Evolutionary conservation across 2,329 filamentous ascomycete species (phyloP).

Genomic region (Chrysoporthe deuterocubensis): DNA sequence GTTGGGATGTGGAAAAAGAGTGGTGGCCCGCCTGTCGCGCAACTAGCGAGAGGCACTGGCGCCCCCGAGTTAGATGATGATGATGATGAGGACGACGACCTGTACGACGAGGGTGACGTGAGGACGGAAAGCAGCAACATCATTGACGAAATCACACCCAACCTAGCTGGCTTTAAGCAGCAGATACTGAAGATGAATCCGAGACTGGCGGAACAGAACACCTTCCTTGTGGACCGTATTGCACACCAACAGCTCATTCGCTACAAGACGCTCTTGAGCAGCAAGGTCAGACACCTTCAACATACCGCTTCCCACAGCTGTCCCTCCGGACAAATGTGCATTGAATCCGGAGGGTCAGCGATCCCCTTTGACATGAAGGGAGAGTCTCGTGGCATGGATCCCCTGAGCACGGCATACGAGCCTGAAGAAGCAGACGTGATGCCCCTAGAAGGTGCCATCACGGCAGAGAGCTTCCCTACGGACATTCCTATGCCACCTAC

Average conservation of each 20-base stretch:
- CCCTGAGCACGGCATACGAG: constrained; percentile 55
- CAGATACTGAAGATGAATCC: constrained; percentile 78
- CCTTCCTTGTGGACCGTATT: constrained; percentile 76
- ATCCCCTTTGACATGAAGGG: constrained; percentile 63
- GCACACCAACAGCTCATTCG: constrained; percentile 79
- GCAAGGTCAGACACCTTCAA: constrained; percentile 71
- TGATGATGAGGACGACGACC: constrained; percentile 52
- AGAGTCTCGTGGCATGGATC: constrained; percentile 63
- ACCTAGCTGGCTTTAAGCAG: constrained; percentile 73
- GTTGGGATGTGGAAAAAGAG: constrained; percentile 55
- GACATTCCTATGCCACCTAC: constrained; percentile 85
- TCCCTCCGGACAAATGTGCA: constrained; percentile 64
- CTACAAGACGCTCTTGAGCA: constrained; percentile 76
- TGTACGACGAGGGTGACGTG: constrained; percentile 61
- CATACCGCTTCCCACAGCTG: constrained; percentile 61
- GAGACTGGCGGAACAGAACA: constrained; percentile 58
- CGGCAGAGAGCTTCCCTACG: constrained; percentile 73
- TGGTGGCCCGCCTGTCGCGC: constrained; percentile 59
- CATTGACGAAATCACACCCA: constrained; percentile 72
- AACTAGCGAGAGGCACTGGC: constrained; percentile 43
- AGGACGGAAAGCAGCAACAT: constrained; percentile 65
- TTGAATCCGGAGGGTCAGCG: constrained; percentile 68
- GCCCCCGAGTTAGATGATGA: constrained; percentile 45
- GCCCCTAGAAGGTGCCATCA: constrained; percentile 70
- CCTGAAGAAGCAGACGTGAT: constrained; percentile 69